phyloP scores from a whole-genome alignment of 139 green algal genomes.

The Ettlia oleoabundans region DNA sequence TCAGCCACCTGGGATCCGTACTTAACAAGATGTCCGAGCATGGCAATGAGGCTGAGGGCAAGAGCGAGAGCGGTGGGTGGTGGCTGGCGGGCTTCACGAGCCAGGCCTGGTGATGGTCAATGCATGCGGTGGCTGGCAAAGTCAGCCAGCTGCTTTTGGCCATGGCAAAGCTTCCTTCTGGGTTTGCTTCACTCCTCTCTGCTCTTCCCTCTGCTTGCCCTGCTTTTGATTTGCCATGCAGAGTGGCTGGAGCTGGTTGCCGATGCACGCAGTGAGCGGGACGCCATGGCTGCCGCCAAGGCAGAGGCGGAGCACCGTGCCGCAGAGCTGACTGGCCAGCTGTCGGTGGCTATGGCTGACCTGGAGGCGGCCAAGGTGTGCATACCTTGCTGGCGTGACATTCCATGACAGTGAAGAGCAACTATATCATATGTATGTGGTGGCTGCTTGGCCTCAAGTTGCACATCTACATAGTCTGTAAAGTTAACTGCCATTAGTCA shows the following conservation, averaged over 20 bases:
- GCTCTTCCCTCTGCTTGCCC: not conserved
- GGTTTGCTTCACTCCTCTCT: not conserved
- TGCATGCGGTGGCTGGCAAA: too few species aligned
- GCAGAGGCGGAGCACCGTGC: not conserved
- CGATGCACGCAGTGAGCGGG: not conserved
- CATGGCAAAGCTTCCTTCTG: too few species aligned
- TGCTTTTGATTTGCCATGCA: not conserved
- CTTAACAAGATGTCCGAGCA: not conserved
- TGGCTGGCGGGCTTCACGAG: not conserved
- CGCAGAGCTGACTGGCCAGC: constrained; percentile 2
- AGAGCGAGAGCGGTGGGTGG: not conserved
- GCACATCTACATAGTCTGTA: too few species aligned
- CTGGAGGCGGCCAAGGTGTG: constrained; percentile 26
- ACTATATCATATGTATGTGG: too few species aligned
- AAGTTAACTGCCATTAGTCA: too few species aligned
- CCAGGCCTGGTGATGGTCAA: too few species aligned
- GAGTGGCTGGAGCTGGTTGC: constrained; percentile 14
- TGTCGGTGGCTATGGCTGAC: not conserved
- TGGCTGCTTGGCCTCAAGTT: too few species aligned
- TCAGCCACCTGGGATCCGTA: constrained; percentile 18
- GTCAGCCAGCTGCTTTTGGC: too few species aligned
- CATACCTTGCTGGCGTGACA: not conserved
- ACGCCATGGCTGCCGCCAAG: not conserved
- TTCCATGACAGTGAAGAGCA: too few species aligned
- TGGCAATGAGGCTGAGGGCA: not conserved